phyloP scores from a whole-genome alignment of 345 rosid genomes.

The Murraya koenigii region DNA sequence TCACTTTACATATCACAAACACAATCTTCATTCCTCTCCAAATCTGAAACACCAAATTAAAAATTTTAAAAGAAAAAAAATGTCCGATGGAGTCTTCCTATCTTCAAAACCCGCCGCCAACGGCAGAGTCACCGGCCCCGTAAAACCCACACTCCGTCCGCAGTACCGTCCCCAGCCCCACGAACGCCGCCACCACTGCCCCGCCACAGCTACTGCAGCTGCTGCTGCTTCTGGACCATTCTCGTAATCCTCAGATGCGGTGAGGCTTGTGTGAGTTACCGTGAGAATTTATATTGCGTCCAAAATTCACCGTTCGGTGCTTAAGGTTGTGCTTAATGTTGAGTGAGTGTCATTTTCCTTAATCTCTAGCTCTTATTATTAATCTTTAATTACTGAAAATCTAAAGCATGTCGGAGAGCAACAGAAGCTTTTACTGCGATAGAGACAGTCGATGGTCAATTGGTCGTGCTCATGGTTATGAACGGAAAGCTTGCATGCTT shows the following conservation, averaged over 20 bases:
- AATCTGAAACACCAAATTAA: not conserved
- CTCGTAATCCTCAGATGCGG: constrained; percentile 53
- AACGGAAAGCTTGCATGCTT: not conserved
- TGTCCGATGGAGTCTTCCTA: constrained; percentile 77
- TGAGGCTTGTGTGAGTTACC: too few relatives aligned
- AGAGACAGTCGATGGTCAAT: not conserved
- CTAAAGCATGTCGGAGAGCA: not conserved
- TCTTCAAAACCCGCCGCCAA: constrained; percentile 51
- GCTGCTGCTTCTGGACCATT: constrained; percentile 85
- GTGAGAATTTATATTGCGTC: too few relatives aligned
- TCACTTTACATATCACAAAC: constrained; percentile 21
- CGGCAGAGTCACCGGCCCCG: constrained; percentile 15
- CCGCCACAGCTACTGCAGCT: constrained; percentile 67
- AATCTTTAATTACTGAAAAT: not conserved
- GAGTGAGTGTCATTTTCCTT: too few relatives aligned
- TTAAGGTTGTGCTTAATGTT: too few relatives aligned
- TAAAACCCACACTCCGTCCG: constrained; percentile 56
- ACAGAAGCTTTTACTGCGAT: not conserved
- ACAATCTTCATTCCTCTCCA: not conserved
- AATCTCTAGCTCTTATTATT: too few relatives aligned
- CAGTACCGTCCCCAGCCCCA: constrained; percentile 64
- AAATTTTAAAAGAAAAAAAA: not conserved
- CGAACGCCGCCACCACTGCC: constrained; percentile 46
- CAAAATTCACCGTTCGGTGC: too few relatives aligned
- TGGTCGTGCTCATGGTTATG: too few relatives aligned